phyloP scores from a whole-genome alignment of 2,329 filamentous ascomycete genomes.

The Stemphylium beticola region DNA sequence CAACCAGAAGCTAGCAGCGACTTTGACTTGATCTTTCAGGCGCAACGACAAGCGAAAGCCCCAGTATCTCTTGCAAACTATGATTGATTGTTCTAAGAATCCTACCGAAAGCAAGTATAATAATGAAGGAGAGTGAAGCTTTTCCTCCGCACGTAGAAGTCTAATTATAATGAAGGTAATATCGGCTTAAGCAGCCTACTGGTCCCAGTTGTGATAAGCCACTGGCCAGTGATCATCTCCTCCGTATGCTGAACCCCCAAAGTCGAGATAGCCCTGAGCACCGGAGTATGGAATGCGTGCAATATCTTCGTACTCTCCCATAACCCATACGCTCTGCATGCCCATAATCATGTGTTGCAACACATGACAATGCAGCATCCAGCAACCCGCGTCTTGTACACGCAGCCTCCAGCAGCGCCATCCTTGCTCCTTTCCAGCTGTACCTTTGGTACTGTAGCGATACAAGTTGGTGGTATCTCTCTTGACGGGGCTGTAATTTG shows the following conservation, averaged over 20 bases:
- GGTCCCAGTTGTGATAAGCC: constrained; percentile 19
- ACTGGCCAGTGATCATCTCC: constrained; percentile 11
- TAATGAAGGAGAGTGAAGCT: too few relatives aligned
- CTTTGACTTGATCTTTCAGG: too few relatives aligned
- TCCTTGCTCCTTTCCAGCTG: constrained; percentile 53
- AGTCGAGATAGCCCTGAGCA: constrained; percentile 53
- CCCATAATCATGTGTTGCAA: constrained; percentile 65
- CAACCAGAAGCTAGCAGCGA: too few relatives aligned
- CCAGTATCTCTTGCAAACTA: too few relatives aligned
- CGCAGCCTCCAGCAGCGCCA: constrained; percentile 68
- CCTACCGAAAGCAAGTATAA: too few relatives aligned
- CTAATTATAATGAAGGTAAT: too few relatives aligned
- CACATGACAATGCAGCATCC: constrained; percentile 69
- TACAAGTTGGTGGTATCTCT: constrained; percentile 63
- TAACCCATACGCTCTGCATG: constrained; percentile 56
- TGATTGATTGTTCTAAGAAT: too few relatives aligned
- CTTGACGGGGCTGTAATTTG: constrained; percentile 45
- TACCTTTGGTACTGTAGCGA: constrained; percentile 55
- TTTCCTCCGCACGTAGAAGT: too few relatives aligned
- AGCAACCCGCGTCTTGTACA: constrained; percentile 60
- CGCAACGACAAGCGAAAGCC: too few relatives aligned
- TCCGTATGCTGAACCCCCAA: constrained; percentile 54
- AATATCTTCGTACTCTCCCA: constrained; percentile 54
- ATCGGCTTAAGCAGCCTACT: background rate
- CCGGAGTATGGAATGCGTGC: constrained; percentile 40